Evolutionary conservation across 2,329 filamentous ascomycete species (phyloP).

Genomic region (Aspergillus ochraceus): DNA sequence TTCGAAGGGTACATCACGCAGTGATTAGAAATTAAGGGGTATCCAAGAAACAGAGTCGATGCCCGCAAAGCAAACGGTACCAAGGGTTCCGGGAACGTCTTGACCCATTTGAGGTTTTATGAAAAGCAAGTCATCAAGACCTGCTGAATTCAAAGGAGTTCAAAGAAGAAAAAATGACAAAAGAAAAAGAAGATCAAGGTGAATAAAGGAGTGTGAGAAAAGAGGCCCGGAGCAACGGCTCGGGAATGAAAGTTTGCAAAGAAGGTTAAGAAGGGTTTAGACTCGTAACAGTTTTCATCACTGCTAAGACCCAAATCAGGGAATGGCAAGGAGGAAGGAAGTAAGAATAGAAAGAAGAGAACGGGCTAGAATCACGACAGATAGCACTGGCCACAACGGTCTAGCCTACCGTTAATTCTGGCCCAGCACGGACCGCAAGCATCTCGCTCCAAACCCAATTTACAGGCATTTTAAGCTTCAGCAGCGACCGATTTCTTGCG

Average conservation of each 20-base stretch:
- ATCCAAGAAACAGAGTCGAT: constrained; percentile 25
- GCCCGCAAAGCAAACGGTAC: constrained; percentile 14
- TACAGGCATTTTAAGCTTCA: constrained; percentile 21
- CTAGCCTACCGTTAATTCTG: background rate
- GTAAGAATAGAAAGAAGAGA: background rate
- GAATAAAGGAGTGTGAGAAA: background rate
- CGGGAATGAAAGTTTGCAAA: constrained; percentile 10
- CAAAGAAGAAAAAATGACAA: constrained; percentile 8
- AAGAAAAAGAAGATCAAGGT: background rate
- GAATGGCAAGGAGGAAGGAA: background rate
- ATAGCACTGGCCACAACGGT: background rate
- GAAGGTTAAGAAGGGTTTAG: no score
- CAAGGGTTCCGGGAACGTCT: background rate
- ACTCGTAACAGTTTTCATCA: background rate
- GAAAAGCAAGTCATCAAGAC: constrained; percentile 4
- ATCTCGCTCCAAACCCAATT: background rate
- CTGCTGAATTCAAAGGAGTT: constrained; percentile 14
- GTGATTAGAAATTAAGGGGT: constrained; percentile 25
- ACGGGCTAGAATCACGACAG: background rate
- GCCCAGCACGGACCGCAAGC: background rate
- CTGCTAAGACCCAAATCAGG: constrained; percentile 13
- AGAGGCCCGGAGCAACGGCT: background rate
- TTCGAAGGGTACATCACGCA: constrained; percentile 19
- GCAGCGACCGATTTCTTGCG: constrained; percentile 50
- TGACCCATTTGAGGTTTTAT: background rate